Base-by-base conservation (phyloP, 1,284 basidiomycete species). In the Trametes sp. region DNA sequence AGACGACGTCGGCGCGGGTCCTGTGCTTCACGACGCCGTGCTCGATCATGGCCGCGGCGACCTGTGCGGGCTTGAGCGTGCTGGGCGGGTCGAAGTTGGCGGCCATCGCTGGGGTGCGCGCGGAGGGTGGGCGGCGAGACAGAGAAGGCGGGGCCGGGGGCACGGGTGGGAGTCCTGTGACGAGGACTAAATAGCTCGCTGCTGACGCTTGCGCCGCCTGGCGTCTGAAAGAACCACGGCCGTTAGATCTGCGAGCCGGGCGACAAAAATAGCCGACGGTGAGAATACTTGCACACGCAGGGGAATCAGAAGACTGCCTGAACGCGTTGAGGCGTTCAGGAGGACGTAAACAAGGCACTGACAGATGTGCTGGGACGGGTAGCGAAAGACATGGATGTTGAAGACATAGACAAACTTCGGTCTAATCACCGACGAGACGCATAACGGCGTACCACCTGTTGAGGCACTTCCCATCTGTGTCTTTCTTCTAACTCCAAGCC, bases 1-100 rank as follows among this genome's bases (percentile, higher is more conserved):
- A 90, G 2, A 86, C 72, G 45, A 80, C 80, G 60, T 88, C 86
- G 57, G 80, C 82, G 9, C 87, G 83, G 50, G 87, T 87, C 50
- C 78, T 80, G 70, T 91, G 88, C 73, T 91, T 91, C 21, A 73
- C 73, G 19, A 90, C 79, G 35, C 83, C 87, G 59, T 78, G 70
- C 65, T 87, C 79, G 61, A 91, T 78, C 76, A 91, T 81, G 54
- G 77, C 76, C 13, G 77, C 79, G 51, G 89, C 84, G 42, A 89
- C 88, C 70, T 87, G 79, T 11, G 79, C 77, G 48, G 87, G 88
- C 66, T 79, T 84, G 69, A 90, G 80, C 45, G 88, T 90, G 69
- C 83, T 87, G 16, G 81, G 77, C 38, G 75, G 69, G 35, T 74
- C 72, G 57, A 71, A 61, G 51, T 54, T 65, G 29, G 71, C 42